A percentile compares a stretch with the other conserved stretches of the same genome.
Conservation (phyloP, 78 protist genomes). For the Pelomyxa schiedti region DNA sequence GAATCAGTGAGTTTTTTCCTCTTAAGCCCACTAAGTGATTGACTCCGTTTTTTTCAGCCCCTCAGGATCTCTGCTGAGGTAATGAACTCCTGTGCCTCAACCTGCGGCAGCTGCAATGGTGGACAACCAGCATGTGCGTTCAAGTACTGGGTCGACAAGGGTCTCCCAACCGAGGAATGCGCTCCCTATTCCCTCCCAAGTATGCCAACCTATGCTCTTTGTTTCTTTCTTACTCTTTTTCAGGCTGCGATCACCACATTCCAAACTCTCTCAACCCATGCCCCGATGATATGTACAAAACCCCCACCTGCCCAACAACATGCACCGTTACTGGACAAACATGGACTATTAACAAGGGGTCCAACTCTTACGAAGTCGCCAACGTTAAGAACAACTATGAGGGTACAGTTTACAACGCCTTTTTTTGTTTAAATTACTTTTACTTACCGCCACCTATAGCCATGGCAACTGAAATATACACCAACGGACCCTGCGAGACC, state of each 20-base stretch:
- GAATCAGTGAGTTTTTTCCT: too few relatives aligned
- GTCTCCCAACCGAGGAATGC: slow-evolving; percentile 14
- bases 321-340: too few relatives aligned
- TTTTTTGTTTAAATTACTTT: too few relatives aligned
- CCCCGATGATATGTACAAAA: not conserved
- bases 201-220: too few relatives aligned
- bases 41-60: not conserved
- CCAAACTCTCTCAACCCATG: not conserved
- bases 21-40: not conserved
- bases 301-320: not conserved
- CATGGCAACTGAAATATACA: slow-evolving; percentile 8
- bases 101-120: slow-evolving; percentile 49
- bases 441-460: too few relatives aligned
- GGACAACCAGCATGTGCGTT: slow-evolving; percentile 22
- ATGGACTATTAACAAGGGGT: too few relatives aligned
- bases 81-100: slow-evolving; percentile 17
- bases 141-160: slow-evolving; percentile 3
- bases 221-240: not conserved
- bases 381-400: too few relatives aligned
- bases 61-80: slow-evolving; percentile 6
- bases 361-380: too few relatives aligned
- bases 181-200: slow-evolving; percentile 8
- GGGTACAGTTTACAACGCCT: too few relatives aligned
- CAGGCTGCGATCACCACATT: not conserved
- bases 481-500: slow-evolving; percentile 32